Evolutionary conservation across 495 filamentous ascomycete species (phyloP).

Genomic region (Penicillium lagena): DNA sequence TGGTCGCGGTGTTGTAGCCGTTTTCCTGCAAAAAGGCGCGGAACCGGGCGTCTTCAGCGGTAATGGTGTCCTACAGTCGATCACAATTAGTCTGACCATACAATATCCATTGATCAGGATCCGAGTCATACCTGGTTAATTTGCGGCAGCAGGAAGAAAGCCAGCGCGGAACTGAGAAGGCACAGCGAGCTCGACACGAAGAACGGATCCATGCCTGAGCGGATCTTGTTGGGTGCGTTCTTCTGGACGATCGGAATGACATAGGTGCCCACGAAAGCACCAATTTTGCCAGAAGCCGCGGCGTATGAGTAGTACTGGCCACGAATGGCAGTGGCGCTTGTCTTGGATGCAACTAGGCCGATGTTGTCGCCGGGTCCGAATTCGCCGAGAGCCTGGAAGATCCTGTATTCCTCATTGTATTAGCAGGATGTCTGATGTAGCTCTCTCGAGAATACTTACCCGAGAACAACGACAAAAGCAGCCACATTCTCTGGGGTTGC

Average conservation of each 20-base stretch:
- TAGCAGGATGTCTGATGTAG: no score
- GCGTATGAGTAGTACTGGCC: conserved; percentile 91
- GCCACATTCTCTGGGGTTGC: conserved; percentile 58
- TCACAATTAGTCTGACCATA: neutral
- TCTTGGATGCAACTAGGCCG: conserved; percentile 80
- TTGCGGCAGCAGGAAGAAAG: conserved; percentile 53
- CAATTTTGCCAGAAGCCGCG: conserved; percentile 78
- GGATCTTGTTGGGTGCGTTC: conserved; percentile 52
- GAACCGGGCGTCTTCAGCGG: conserved; percentile 63
- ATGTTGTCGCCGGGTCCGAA: conserved; percentile 89
- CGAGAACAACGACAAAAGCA: conserved; percentile 71
- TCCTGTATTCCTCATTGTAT: conserved; percentile 28
- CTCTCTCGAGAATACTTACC: conserved; percentile 21
- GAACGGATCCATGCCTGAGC: conserved; percentile 74
- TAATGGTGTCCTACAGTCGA: conserved; percentile 53
- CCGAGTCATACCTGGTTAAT: conserved; percentile 51
- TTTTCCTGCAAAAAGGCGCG: conserved; percentile 57
- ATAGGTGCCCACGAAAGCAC: conserved; percentile 84
- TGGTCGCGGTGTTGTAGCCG: conserved; percentile 64
- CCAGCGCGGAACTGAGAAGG: conserved; percentile 55
- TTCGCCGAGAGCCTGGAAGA: conserved; percentile 82
- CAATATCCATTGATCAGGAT: neutral
- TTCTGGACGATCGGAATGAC: conserved; percentile 67
- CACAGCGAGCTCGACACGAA: conserved; percentile 62
- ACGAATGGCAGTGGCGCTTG: conserved; percentile 75